Conservation (phyloP, 768 basidiomycete species). For the Hygrophorus russula region DNA sequence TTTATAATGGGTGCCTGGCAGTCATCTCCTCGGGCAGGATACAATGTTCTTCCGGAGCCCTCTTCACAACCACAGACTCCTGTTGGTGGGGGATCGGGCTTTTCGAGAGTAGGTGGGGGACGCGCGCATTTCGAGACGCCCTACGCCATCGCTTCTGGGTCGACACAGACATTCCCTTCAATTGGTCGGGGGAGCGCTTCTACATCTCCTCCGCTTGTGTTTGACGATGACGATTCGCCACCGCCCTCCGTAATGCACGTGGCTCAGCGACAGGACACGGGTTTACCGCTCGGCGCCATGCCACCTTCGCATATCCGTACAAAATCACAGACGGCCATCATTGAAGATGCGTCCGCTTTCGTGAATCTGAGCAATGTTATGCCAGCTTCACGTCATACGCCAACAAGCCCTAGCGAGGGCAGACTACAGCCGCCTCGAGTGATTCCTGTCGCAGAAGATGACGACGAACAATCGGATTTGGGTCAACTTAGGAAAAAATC, state of each 20-base stretch:
- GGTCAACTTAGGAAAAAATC: constrained; percentile 47
- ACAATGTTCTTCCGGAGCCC: constrained; percentile 32
- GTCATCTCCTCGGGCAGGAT: constrained; percentile 48
- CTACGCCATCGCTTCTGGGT: constrained; percentile 61
- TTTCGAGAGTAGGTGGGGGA: constrained; percentile 82
- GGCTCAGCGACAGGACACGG: constrained; percentile 23
- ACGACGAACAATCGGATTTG: constrained; percentile 16
- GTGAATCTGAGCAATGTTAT: constrained; percentile 6
- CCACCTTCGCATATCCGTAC: constrained; percentile 58
- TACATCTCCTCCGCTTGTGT: constrained; percentile 12
- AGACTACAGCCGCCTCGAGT: not conserved
- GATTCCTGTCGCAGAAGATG: not conserved
- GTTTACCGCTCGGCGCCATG: constrained; percentile 52
- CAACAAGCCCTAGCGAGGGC: not conserved
- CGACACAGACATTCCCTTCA: constrained; percentile 60
- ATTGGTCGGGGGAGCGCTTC: constrained; percentile 32
- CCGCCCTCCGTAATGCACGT: constrained; percentile 43
- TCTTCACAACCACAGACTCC: constrained; percentile 11
- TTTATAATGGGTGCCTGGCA: constrained; percentile 96
- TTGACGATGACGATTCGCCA: constrained; percentile 31
- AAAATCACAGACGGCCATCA: constrained; percentile 75
- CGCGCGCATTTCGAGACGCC: constrained; percentile 78
- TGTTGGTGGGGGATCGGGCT: constrained; percentile 38
- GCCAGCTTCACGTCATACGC: constrained; percentile 6
- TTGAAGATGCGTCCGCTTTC: constrained; percentile 46